A percentile compares a stretch with the other conserved stretches of the same genome.
These are phyloP conservation scores for Macrophomina pseudophaseolina DNA, from an alignment of 2,329 filamentous ascomycete genomes.

Conservation along the genomic window DNA sequence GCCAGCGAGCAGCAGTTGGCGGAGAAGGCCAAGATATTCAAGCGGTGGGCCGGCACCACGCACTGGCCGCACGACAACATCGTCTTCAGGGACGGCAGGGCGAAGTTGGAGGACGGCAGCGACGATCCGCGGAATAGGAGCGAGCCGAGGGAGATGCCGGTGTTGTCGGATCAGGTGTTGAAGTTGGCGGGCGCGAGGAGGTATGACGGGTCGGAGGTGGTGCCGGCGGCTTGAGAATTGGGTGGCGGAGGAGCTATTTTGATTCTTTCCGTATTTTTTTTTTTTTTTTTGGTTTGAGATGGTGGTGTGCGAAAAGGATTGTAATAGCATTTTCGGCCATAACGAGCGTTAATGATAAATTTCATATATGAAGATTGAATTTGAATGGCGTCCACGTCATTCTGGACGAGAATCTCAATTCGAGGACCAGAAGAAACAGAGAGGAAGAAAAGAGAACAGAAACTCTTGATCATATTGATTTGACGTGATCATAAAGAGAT, in stretches of 20 bases:
- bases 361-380: too few relatives aligned
- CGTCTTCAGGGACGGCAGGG: slow-evolving; percentile 1
- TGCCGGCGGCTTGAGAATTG: slow-evolving; percentile 1
- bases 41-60: slow-evolving; percentile 27
- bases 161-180: slow-evolving; percentile 16
- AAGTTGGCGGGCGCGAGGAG: slow-evolving; percentile 23
- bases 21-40: slow-evolving; percentile 30
- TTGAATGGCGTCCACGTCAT: too few relatives aligned
- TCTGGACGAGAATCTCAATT: too few relatives aligned
- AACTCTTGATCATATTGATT: too few relatives aligned
- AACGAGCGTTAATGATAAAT: too few relatives aligned
- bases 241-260: neutral
- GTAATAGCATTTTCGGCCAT: too few relatives aligned
- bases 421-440: too few relatives aligned
- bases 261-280: too few relatives aligned
- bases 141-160: slow-evolving; percentile 18
- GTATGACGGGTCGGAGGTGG: slow-evolving; percentile 24
- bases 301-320: too few relatives aligned
- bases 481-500: too few relatives aligned
- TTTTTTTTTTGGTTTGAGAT: too few relatives aligned
- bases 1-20: slow-evolving; percentile 25
- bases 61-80: slow-evolving; percentile 27
- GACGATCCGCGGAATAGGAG: slow-evolving; percentile 16
- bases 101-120: neutral
- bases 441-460: too few relatives aligned